These are phyloP conservation scores for Rasamsonia emersonii DNA, from an alignment of 2,329 filamentous ascomycete species.

Conservation along the genomic window DNA sequence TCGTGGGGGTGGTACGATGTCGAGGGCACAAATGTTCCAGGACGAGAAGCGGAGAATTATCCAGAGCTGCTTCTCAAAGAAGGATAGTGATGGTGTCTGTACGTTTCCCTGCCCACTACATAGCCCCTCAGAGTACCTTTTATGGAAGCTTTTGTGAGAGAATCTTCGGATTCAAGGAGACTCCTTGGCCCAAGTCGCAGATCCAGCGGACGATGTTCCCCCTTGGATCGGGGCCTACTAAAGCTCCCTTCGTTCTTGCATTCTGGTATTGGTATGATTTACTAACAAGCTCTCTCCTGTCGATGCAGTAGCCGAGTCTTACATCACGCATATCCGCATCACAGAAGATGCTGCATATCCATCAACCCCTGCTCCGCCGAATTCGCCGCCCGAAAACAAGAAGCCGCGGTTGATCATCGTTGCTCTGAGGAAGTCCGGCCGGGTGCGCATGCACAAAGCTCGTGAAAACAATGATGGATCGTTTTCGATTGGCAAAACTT, in stretches of 20 bases:
- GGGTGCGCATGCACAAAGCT: slow-evolving; percentile 93
- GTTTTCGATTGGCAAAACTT: slow-evolving; percentile 97
- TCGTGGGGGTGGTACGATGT: slow-evolving; percentile 24
- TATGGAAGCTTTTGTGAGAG: no score
- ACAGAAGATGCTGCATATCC: slow-evolving; percentile 78
- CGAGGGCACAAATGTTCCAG: slow-evolving; percentile 76
- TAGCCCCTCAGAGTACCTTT: no score
- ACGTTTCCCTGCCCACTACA: slow-evolving; percentile 33
- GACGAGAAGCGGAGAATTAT: slow-evolving; percentile 94
- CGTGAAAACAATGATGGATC: slow-evolving; percentile 89
- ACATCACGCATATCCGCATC: slow-evolving; percentile 94
- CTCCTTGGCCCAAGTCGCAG: no score
- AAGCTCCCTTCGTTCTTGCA: no score
- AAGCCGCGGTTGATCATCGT: slow-evolving; percentile 90
- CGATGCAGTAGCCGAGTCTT: slow-evolving; percentile 68
- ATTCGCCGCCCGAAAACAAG: slow-evolving; percentile 63
- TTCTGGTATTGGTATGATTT: no score
- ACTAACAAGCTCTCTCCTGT: slow-evolving; percentile 5
- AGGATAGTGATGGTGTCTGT: slow-evolving; percentile 79
- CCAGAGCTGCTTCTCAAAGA: slow-evolving; percentile 87
- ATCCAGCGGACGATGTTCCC: no score
- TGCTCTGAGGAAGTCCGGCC: slow-evolving; percentile 81
- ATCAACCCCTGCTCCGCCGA: slow-evolving; percentile 73
- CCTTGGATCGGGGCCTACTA: no score
- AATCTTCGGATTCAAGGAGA: slow-evolving; percentile 5